Conservation (phyloP, 306 rosid species). For the Vicia villosa region DNA sequence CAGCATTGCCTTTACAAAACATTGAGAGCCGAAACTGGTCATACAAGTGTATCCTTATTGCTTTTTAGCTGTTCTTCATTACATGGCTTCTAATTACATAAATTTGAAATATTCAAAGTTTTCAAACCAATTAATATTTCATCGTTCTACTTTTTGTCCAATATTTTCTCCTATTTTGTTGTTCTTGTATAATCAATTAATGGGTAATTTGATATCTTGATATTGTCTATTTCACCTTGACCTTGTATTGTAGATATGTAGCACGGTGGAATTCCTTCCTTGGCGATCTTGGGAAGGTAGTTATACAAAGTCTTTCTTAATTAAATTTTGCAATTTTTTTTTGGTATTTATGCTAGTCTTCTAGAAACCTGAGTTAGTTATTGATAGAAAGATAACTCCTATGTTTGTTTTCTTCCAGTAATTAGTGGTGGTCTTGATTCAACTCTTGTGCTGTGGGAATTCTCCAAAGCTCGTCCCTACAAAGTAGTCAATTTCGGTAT, state of each 20-base stretch:
- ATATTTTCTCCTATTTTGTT: slow-evolving; percentile 10
- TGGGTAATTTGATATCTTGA: slow-evolving; percentile 20
- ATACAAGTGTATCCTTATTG: slow-evolving; percentile 82
- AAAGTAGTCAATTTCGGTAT: slow-evolving; percentile 73
- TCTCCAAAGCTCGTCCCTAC: slow-evolving; percentile 79
- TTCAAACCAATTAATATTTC: slow-evolving; percentile 16
- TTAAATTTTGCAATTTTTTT: not conserved
- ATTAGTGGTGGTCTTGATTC: slow-evolving; percentile 95
- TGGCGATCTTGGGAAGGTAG: slow-evolving; percentile 99
- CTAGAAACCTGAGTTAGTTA: slow-evolving; percentile 21
- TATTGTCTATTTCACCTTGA: slow-evolving; percentile 52
- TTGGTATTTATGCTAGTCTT: slow-evolving; percentile 20
- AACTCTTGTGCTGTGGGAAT: slow-evolving; percentile 86
- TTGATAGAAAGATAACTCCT: slow-evolving; percentile 27
- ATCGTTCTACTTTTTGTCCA: not conserved
- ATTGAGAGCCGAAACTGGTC: slow-evolving; percentile 81
- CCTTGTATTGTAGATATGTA: slow-evolving; percentile 70
- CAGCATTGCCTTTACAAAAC: slow-evolving; percentile 85
- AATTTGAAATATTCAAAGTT: slow-evolving; percentile 24
- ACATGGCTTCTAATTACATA: slow-evolving; percentile 20
- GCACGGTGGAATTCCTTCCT: slow-evolving; percentile 90
- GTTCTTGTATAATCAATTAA: slow-evolving; percentile 14
- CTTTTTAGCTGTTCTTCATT: slow-evolving; percentile 23
- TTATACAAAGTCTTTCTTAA: slow-evolving; percentile 25
- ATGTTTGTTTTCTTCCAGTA: slow-evolving; percentile 51